These are phyloP conservation scores for Diospyros lotus DNA, from an alignment of 148 eudicot species.

Conservation along the genomic window DNA sequence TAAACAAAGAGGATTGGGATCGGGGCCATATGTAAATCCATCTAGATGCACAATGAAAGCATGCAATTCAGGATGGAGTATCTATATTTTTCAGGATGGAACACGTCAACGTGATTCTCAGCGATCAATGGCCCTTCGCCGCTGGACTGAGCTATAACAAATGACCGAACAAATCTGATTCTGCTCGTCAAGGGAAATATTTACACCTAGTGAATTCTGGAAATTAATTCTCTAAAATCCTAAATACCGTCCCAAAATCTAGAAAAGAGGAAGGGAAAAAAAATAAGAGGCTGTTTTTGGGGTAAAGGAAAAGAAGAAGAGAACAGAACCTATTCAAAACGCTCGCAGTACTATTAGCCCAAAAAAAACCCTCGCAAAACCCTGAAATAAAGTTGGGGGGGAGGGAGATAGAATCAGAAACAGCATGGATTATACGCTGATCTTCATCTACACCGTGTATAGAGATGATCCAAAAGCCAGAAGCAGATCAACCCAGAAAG, in stretches of 20 bases:
- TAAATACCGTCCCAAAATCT: not conserved
- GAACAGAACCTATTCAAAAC: not conserved
- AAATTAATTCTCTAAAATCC: not conserved
- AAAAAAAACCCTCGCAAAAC: constrained; percentile 23
- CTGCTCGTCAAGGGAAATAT: not conserved
- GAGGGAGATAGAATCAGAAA: not conserved
- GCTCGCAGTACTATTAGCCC: not conserved
- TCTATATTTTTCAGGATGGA: not conserved
- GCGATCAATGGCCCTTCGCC: not conserved
- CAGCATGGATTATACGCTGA: not conserved
- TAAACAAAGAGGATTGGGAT: not conserved
- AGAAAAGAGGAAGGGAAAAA: not conserved
- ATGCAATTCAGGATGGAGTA: not conserved
- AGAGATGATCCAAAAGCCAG: constrained; percentile 14
- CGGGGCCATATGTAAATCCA: not conserved
- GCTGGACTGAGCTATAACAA: not conserved
- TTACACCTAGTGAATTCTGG: not conserved
- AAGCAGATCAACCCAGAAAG: constrained; percentile 4
- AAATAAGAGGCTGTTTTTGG: not conserved
- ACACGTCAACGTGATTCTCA: not conserved
- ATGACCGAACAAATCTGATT: not conserved
- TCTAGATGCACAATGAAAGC: not conserved
- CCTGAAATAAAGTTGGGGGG: constrained; percentile 9
- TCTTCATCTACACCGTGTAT: not conserved
- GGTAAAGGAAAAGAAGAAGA: not conserved